These are phyloP conservation scores for Arachnomyces sp. DNA, from an alignment of 2,329 filamentous ascomycete species.

Conservation along the genomic window DNA sequence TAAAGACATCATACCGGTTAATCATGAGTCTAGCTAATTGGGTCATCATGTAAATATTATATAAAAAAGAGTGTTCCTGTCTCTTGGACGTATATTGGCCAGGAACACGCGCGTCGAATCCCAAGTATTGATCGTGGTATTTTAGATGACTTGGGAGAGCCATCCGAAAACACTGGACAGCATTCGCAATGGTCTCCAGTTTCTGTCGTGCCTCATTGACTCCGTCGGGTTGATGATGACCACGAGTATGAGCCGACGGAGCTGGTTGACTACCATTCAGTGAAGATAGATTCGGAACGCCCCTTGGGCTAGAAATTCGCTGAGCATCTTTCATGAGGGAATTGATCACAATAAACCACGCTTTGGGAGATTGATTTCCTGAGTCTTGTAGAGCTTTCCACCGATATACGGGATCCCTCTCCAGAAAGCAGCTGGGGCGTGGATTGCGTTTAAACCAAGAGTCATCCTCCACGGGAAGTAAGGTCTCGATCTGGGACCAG, in stretches of 20 bases:
- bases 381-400: conserved; percentile 25
- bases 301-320: conserved; percentile 22
- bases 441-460: conserved; percentile 24
- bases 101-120: conserved; percentile 15
- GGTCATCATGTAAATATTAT: conserved; percentile 28
- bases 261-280: too few species aligned
- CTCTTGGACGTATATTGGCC: conserved; percentile 11
- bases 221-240: conserved; percentile 4
- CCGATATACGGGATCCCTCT: conserved; percentile 21
- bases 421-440: conserved; percentile 20
- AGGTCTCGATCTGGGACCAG: conserved; percentile 28
- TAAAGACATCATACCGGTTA: conserved; percentile 24
- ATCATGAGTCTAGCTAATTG: conserved; percentile 30
- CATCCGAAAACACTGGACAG: conserved; percentile 23
- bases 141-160: conserved; percentile 22
- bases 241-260: neutral
- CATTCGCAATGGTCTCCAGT: conserved; percentile 25
- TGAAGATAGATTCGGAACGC: conserved; percentile 10
- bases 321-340: conserved; percentile 34
- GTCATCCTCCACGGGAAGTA: conserved; percentile 29
- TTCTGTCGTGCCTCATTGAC: conserved; percentile 15
- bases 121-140: conserved; percentile 25
- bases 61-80: conserved; percentile 23
- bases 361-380: conserved; percentile 27
- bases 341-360: conserved; percentile 36